Evolutionary conservation across 2,329 filamentous ascomycete genomes (phyloP), one percentile per base, ranked within the genome.

Genomic region (Botrytis medusae): DNA sequence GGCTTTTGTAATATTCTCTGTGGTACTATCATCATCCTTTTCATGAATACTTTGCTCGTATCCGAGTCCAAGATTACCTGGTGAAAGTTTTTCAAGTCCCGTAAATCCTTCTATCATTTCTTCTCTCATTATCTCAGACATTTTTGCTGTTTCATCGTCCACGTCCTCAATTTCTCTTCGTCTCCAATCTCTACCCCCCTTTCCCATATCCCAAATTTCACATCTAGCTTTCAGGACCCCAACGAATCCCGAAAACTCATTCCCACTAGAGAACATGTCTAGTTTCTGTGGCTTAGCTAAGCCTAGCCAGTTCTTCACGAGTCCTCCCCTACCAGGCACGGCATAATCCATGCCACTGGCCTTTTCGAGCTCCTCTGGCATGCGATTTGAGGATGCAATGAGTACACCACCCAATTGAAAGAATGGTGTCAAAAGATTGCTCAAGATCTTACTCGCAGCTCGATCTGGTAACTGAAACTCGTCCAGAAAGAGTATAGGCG

Each of bases 391-490:
- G 0, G 92, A 94, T 0, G 92, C 93, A 54, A 96, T 86, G 25
- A 96, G 83, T 0, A 96, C 93, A 12, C 93, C 93, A 0, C 93
- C 93, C 4, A 95, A 86, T 75, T 95, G 92, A 79, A 95, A 95
- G 83, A 95, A 95, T 2, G 88, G 87, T 10, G 92, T 93, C 80
- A 96, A 91, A 2, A 96, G 85, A 77, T 92, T 92, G 74, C 91
- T 93, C 75, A 96, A 83, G 64, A 95, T 93, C 81, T 95, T 95
- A 78, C 90, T 92, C 2, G 92, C 88, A 2, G 91, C 92, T 76
- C 91, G 87, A 81, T 95, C 93, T 0, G 93, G 93, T 54, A 96
- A 86, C 79, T 96, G 93, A 75, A 96, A 95, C 80, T 96, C 93
- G 77, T 95, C 93, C 3, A 95, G 82, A 78, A 96, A 96, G 22